Percentiles rank a stretch among this genome's conserved stretches.
Evolutionary conservation across 2,329 filamentous ascomycete species (phyloP).

Genomic region (Aspergillus amoenus): DNA sequence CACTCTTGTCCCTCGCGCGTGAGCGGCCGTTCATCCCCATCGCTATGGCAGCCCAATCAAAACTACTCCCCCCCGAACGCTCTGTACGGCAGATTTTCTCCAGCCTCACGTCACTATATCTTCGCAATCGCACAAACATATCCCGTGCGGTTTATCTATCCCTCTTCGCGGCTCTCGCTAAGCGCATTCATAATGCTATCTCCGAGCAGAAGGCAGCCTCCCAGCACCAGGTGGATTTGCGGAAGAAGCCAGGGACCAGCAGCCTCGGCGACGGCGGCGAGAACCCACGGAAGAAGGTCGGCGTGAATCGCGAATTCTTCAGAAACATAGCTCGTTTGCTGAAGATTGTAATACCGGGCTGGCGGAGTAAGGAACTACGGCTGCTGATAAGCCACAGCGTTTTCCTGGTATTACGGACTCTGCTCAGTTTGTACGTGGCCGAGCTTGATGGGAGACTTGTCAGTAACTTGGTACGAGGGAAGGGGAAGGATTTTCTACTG

Average conservation of each 20-base stretch:
- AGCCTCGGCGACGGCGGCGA: slow-evolving; percentile 33
- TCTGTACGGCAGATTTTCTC: slow-evolving; percentile 65
- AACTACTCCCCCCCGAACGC: slow-evolving; percentile 63
- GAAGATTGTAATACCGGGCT: slow-evolving; percentile 85
- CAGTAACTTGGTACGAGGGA: slow-evolving; percentile 86
- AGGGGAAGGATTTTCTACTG: slow-evolving; percentile 82
- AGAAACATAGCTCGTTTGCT: slow-evolving; percentile 74
- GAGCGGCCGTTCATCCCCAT: slow-evolving; percentile 14
- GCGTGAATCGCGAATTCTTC: slow-evolving; percentile 86
- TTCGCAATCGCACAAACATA: slow-evolving; percentile 76
- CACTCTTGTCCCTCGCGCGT: slow-evolving; percentile 7
- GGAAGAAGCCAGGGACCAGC: slow-evolving; percentile 52
- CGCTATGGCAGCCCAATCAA: slow-evolving; percentile 73
- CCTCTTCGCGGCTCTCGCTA: slow-evolving; percentile 74
- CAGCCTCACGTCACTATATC: slow-evolving; percentile 69
- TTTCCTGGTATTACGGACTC: slow-evolving; percentile 83
- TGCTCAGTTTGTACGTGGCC: slow-evolving; percentile 93
- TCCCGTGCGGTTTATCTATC: slow-evolving; percentile 81
- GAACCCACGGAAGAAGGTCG: slow-evolving; percentile 70
- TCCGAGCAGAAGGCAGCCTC: slow-evolving; percentile 89
- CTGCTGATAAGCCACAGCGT: slow-evolving; percentile 88
- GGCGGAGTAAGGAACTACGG: slow-evolving; percentile 82
- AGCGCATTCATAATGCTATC: slow-evolving; percentile 87
- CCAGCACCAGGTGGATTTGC: slow-evolving; percentile 61
- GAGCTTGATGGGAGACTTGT: slow-evolving; percentile 93